Conservation (phyloP, 176 grass and related monocot genomes). For the Melocanna baccifera region DNA sequence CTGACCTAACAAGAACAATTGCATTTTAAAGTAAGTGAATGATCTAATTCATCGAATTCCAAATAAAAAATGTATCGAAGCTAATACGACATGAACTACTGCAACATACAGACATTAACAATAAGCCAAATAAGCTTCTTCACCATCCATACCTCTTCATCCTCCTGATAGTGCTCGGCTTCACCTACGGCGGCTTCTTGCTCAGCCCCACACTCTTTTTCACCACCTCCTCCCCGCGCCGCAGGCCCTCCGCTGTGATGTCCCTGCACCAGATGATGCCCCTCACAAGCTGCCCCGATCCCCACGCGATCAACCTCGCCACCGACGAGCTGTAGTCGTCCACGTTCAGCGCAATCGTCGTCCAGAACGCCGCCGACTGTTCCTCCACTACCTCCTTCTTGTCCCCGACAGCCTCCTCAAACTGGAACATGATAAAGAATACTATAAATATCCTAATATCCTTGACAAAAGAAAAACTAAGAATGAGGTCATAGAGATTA, state of each 20-base stretch:
- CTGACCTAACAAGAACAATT: not conserved
- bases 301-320: conserved; percentile 64
- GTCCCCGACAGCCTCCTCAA: too few relatives aligned
- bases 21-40: not conserved
- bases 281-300: conserved; percentile 69
- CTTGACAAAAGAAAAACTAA: too few relatives aligned
- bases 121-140: too few relatives aligned
- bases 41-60: not conserved
- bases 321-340: conserved; percentile 83
- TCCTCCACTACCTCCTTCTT: conserved; percentile 65
- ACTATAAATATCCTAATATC: too few relatives aligned
- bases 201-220: conserved; percentile 52
- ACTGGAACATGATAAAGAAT: too few relatives aligned
- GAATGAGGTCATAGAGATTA: too few relatives aligned
- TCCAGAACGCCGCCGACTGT: conserved; percentile 79
- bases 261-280: conserved; percentile 95
- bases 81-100: not conserved
- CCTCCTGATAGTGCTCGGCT: conserved; percentile 66
- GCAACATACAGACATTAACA: not conserved
- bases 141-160: conserved; percentile 73
- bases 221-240: conserved; percentile 52
- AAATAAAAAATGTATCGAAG: not conserved
- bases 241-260: conserved; percentile 64
- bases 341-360: conserved; percentile 86
- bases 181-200: conserved; percentile 55